These are phyloP conservation scores for Aspergillus saccharolyticus DNA, from an alignment of 495 filamentous ascomycete species.

Conservation along the genomic window DNA sequence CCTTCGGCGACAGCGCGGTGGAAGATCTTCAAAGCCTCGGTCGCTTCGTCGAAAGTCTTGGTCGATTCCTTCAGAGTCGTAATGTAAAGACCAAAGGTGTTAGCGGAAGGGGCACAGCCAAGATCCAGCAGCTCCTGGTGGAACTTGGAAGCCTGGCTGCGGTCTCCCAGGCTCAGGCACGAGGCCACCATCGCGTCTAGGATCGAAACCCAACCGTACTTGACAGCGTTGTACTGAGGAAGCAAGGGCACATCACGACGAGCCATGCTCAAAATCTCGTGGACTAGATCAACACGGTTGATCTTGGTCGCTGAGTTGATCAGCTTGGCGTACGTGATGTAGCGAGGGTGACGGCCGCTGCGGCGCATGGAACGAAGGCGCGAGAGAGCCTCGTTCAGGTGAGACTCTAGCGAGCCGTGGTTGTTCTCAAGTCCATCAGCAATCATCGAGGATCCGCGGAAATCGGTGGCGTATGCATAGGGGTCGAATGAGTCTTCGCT, in stretches of 20 bases:
- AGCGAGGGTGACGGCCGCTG: constrained; percentile 83
- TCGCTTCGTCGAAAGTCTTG: constrained; percentile 95
- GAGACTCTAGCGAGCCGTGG: constrained; percentile 58
- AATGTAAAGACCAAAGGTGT: constrained; percentile 97
- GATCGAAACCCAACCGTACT: constrained; percentile 92
- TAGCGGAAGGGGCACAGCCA: constrained; percentile 86
- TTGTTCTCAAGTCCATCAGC: constrained; percentile 78
- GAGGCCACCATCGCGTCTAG: constrained; percentile 95
- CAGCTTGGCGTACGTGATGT: constrained; percentile 93
- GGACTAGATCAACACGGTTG: constrained; percentile 68
- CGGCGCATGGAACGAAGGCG: constrained; percentile 91
- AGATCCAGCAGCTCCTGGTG: constrained; percentile 86
- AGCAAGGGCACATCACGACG: constrained; percentile 79
- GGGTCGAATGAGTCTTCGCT: constrained; percentile 82
- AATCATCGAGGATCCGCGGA: constrained; percentile 85
- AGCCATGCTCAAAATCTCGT: constrained; percentile 84
- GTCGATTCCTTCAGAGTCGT: constrained; percentile 94
- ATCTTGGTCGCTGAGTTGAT: constrained; percentile 85
- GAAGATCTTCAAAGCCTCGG: constrained; percentile 96
- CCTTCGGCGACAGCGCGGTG: constrained; percentile 88
- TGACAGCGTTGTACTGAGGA: constrained; percentile 73
- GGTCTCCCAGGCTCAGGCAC: constrained; percentile 78
- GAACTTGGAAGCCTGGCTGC: constrained; percentile 71
- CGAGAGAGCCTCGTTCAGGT: constrained; percentile 72
- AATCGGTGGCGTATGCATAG: constrained; percentile 82